A percentile compares a stretch with the other conserved stretches of the same genome.
These are phyloP conservation scores for Rhizopogon sp. DNA, from an alignment of 768 basidiomycete genomes.

Conservation along the genomic window DNA sequence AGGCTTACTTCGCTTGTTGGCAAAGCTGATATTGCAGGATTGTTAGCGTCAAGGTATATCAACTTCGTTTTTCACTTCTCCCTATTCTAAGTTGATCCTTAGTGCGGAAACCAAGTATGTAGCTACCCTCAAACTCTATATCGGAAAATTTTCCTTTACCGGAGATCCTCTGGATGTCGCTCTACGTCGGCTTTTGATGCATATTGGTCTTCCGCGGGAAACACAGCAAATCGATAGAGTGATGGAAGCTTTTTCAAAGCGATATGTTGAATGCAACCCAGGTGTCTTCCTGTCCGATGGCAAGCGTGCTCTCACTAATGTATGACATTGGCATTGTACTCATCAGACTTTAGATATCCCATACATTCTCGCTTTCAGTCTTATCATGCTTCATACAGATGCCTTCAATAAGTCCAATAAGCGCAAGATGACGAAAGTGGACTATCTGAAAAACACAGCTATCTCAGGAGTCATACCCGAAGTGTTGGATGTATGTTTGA, in stretches of 20 bases:
- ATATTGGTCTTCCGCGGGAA: constrained; percentile 87
- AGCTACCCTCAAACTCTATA: constrained; percentile 64
- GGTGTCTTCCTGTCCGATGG: constrained; percentile 75
- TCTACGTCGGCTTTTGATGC: constrained; percentile 84
- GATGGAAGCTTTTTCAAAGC: constrained; percentile 88
- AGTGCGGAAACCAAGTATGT: constrained; percentile 72
- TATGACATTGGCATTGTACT: not conserved
- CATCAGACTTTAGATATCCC: constrained; percentile 63
- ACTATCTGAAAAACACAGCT: constrained; percentile 89
- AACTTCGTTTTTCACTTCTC: constrained; percentile 3
- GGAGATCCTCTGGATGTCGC: constrained; percentile 88
- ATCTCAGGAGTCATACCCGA: constrained; percentile 80
- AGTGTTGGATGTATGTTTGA: constrained; percentile 71
- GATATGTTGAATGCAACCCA: constrained; percentile 82
- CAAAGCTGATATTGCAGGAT: constrained; percentile 74
- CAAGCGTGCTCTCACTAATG: constrained; percentile 23
- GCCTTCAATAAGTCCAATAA: constrained; percentile 98
- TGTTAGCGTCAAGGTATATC: constrained; percentile 75
- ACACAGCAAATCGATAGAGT: constrained; percentile 99
- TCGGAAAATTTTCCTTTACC: constrained; percentile 73
- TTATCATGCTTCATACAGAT: constrained; percentile 99
- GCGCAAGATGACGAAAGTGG: constrained; percentile 93
- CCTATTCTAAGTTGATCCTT: constrained; percentile 5
- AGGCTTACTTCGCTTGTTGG: constrained; percentile 61
- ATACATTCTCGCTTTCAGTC: constrained; percentile 93